phyloP scores from a whole-genome alignment of 306 rosid species.

The Elaeagnus macrophylla region DNA sequence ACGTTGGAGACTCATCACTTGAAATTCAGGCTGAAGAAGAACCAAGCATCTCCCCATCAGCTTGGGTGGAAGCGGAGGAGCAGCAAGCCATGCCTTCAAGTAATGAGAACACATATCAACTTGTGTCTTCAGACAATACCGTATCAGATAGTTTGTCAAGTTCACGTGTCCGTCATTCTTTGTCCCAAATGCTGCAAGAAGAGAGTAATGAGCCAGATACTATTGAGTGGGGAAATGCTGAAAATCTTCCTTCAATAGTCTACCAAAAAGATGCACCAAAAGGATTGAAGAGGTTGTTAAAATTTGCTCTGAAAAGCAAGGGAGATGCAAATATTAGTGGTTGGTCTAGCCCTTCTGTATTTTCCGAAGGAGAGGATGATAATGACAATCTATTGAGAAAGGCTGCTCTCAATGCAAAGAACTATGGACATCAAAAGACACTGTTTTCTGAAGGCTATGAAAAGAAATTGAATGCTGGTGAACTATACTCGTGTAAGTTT shows the following conservation, averaged over 20 bases:
- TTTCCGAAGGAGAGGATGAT: constrained; percentile 98
- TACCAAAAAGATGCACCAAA: constrained; percentile 88
- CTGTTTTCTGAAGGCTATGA: constrained; percentile 43
- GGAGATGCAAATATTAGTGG: constrained; percentile 66
- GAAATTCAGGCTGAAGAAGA: constrained; percentile 57
- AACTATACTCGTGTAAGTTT: constrained; percentile 37
- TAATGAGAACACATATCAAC: constrained; percentile 37
- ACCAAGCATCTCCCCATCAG: constrained; percentile 62
- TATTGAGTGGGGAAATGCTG: constrained; percentile 90
- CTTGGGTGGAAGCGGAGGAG: constrained; percentile 91
- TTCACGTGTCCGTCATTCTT: constrained; percentile 86
- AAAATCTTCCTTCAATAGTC: constrained; percentile 70
- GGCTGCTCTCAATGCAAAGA: constrained; percentile 56
- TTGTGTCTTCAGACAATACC: constrained; percentile 35
- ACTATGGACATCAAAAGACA: constrained; percentile 58
- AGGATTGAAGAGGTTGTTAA: constrained; percentile 88
- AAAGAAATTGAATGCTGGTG: constrained; percentile 44
- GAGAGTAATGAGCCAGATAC: constrained; percentile 78
- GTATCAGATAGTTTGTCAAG: constrained; percentile 43
- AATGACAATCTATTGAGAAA: constrained; percentile 64
- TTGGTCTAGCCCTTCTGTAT: constrained; percentile 89
- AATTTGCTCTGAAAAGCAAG: constrained; percentile 90
- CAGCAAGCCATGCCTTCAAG: constrained; percentile 44
- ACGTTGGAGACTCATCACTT: constrained; percentile 38
- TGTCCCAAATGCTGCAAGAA: constrained; percentile 96